Evolutionary conservation across 2,329 filamentous ascomycete genomes (phyloP).

Genomic region (Allantophomopsis cytisporea): DNA sequence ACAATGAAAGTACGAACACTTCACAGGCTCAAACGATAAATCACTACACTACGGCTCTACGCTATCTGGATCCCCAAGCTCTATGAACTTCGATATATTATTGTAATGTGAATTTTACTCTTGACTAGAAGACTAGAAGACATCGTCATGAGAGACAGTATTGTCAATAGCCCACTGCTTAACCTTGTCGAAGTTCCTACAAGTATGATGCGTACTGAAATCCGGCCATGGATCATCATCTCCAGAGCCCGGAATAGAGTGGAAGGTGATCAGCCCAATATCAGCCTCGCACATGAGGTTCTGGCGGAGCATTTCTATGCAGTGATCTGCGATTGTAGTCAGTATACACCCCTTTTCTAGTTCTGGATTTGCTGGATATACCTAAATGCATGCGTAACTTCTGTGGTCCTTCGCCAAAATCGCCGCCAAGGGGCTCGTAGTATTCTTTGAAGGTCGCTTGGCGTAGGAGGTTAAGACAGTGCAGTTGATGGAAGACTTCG

Average conservation of each 20-base stretch:
- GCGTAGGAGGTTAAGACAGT: constrained; percentile 22
- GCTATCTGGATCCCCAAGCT: too few species aligned
- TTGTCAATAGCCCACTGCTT: constrained; percentile 37
- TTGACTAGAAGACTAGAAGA: neutral
- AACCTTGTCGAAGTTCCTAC: constrained; percentile 37
- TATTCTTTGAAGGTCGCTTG: constrained; percentile 35
- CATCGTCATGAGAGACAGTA: constrained; percentile 25
- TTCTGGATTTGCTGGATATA: constrained; percentile 1
- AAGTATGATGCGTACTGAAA: constrained; percentile 37
- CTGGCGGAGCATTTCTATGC: constrained; percentile 36
- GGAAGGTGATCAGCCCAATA: constrained; percentile 39
- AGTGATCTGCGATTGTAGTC: constrained; percentile 25
- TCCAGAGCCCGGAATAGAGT: constrained; percentile 22
- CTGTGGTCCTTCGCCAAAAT: constrained; percentile 27
- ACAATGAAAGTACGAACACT: too few species aligned
- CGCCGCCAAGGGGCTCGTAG: constrained; percentile 31
- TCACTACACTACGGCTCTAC: too few species aligned
- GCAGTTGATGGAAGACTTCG: constrained; percentile 24
- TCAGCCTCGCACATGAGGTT: constrained; percentile 42
- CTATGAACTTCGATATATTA: too few species aligned
- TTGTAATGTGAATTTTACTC: too few species aligned
- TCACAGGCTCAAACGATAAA: too few species aligned
- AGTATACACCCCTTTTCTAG: neutral
- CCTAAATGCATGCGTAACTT: constrained; percentile 26
- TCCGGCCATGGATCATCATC: constrained; percentile 37